Base-by-base conservation (phyloP, 306 rosid species). In the Prunus mume region DNA sequence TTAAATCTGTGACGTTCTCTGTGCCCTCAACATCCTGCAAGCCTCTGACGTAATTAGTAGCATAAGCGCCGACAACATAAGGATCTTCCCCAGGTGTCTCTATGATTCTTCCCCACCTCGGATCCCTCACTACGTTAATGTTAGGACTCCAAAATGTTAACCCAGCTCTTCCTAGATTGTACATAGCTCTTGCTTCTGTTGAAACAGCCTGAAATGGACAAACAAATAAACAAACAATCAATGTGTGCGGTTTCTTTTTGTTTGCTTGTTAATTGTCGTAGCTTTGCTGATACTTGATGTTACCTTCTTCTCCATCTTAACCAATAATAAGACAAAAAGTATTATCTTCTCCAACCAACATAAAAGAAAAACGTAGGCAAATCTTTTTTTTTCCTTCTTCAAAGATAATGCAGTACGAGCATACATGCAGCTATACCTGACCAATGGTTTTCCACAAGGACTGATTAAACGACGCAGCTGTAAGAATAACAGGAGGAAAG, bases 161-260 rank as follows among this genome's bases (percentile, higher is more conserved):
- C 11, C 90, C 91, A 17, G 83, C 85, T 28, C 80, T 70, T 12
- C 93, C 89, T 14, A 87, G 69, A 56, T 87, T 89, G 84, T 83
- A 34, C 87, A 89, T 89, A 56, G 91, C 89, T 67, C 93, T 87
- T 10, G 89, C 93, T 83, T 89, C 88, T 2, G 91, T 76, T 41
- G 79, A 76, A 41, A 76, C 79, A 4, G 1, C 57, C 79, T 76
- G 65, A 55, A 50, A 55, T 51, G 6, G 5, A 65, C 43, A 38
- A 38, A 34, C 41, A 34, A 25, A 55, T 51, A 3, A 2, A 65
- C 43, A 38, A 38, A n/a, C 9, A 27, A 27, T 38, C 9, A 8
- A 38, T 7, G 43, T 38, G 2, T 38, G 43, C 43, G 9, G 43
- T 38, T 38, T 38, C 43, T 38, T 38, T 34, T 34, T 34, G 41